Evolutionary conservation across 164 flowering plant genomes (phyloP).

Genomic region (Chimonanthus praecox): DNA sequence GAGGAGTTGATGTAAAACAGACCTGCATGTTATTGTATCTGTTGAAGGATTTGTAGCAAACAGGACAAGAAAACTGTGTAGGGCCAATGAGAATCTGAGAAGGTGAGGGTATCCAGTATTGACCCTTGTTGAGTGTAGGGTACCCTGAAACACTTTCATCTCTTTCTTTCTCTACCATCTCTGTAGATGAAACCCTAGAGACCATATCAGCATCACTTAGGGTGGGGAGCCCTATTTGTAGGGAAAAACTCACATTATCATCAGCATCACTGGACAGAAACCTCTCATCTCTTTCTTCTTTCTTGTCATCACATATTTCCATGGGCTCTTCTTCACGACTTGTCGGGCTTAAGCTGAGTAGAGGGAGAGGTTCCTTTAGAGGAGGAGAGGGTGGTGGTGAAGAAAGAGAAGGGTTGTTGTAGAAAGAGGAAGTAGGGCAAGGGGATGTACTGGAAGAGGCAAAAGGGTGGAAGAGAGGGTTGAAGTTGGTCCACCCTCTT

Average conservation of each 20-base stretch:
- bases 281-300: slow-evolving; percentile 1
- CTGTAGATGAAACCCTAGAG: slow-evolving; percentile 28
- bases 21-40: slow-evolving; percentile 83
- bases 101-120: slow-evolving; percentile 96
- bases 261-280: slow-evolving; percentile 6
- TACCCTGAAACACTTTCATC: slow-evolving; percentile 31
- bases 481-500: slow-evolving; percentile 40
- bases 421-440: slow-evolving; percentile 17
- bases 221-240: slow-evolving; percentile 70
- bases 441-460: slow-evolving; percentile 25
- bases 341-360: slow-evolving; percentile 62
- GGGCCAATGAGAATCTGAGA: slow-evolving; percentile 94
- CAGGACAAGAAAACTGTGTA: slow-evolving; percentile 92
- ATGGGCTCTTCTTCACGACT: slow-evolving; percentile 33
- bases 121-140: slow-evolving; percentile 64
- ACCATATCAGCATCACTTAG: slow-evolving; percentile 34
- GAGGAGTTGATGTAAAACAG: slow-evolving; percentile 5
- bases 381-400: slow-evolving; percentile 62
- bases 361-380: slow-evolving; percentile 73
- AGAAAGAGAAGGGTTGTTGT: slow-evolving; percentile 5
- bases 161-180: slow-evolving; percentile 23
- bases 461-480: slow-evolving; percentile 16
- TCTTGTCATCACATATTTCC: slow-evolving; percentile 38
- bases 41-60: slow-evolving; percentile 94
- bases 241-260: slow-evolving; percentile 40